Evolutionary conservation across 164 flowering plant species (phyloP), one percentile per base, ranked within the genome.

Genomic region (Tinospora cordifolia): DNA sequence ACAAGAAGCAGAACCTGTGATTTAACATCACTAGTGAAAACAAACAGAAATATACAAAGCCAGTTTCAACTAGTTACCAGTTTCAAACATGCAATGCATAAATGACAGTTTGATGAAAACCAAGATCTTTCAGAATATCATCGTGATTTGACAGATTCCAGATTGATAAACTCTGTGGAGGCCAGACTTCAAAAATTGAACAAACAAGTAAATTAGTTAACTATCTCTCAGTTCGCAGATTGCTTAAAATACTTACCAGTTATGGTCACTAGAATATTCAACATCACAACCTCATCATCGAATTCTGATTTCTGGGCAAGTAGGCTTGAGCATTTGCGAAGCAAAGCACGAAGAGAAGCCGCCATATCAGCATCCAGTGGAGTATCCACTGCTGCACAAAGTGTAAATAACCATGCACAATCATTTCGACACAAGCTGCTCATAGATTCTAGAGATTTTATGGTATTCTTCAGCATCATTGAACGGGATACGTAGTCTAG

Each of bases 221-320:
- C 4, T 6, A n/a, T 3, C 22, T 51, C 44, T 69, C 71, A 59
- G 30, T 66, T 41, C 36, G 84, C 96, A 1, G 74, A 75, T 80
- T 90, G 98, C 59, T 90, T 85, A 68, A 91, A 93, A 71, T 75
- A 88, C 59, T 80, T 81, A 9, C 98, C 94, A 2, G 89, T 68
- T 51, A 93, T 80, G 1, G 97, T 87, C 21, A 78, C 85, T 64
- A 93, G 69, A 38, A 93, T 87, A 75, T 91, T 93, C 58, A 91
- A 79, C 92, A 90, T 88, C 38, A 85, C 75, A 46, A 85, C 88
- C 74, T 89, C 96, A 21, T 93, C 96, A 63, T 90, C 96, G 13
- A 75, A 27, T 57, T 81, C 91, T 0, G 76, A 65, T 77, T 87
- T 90, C 65, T 24, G 79, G 26, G 98, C 87, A 7, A 90, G 80